Conservation (phyloP, 2,329 filamentous ascomycete genomes). For the Alternaria postmessia region DNA sequence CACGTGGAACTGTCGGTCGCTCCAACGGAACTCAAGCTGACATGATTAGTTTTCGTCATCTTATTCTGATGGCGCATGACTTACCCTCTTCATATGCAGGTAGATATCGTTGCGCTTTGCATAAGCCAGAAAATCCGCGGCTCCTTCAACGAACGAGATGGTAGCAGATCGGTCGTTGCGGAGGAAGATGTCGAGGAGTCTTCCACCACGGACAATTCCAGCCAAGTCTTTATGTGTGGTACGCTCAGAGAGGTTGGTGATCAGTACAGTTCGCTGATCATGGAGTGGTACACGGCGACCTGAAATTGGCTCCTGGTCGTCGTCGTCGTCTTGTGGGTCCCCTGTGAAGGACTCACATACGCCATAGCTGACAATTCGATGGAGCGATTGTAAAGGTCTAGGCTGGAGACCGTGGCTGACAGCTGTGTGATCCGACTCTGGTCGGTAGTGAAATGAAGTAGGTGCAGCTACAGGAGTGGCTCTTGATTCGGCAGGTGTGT, state of each 20-base stretch:
- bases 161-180: conserved; percentile 68
- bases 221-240: conserved; percentile 72
- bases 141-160: conserved; percentile 74
- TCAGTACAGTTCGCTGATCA: conserved; percentile 65
- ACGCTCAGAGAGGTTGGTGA: conserved; percentile 68
- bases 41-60: conserved; percentile 3
- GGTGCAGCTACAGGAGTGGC: conserved; percentile 20
- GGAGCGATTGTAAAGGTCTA: conserved; percentile 19
- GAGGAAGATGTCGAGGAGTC: conserved; percentile 73
- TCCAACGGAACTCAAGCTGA: conserved; percentile 75
- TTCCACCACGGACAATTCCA: conserved; percentile 72
- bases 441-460: conserved; percentile 10
- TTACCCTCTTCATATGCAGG: conserved; percentile 72
- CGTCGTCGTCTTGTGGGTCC: conserved; percentile 19
- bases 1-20: conserved; percentile 73
- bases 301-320: conserved; percentile 4
- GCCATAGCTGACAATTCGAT: conserved; percentile 27
- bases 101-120: conserved; percentile 72
- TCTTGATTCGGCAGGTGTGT: conserved; percentile 19
- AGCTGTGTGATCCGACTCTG: conserved; percentile 32
- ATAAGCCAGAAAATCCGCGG: conserved; percentile 68
- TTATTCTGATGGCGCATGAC: conserved; percentile 31
- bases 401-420: conserved; percentile 26
- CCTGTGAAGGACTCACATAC: conserved; percentile 28
- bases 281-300: conserved; percentile 32